phyloP scores from a whole-genome alignment of 2,329 filamentous ascomycete species.

The Fusarium metavorans region DNA sequence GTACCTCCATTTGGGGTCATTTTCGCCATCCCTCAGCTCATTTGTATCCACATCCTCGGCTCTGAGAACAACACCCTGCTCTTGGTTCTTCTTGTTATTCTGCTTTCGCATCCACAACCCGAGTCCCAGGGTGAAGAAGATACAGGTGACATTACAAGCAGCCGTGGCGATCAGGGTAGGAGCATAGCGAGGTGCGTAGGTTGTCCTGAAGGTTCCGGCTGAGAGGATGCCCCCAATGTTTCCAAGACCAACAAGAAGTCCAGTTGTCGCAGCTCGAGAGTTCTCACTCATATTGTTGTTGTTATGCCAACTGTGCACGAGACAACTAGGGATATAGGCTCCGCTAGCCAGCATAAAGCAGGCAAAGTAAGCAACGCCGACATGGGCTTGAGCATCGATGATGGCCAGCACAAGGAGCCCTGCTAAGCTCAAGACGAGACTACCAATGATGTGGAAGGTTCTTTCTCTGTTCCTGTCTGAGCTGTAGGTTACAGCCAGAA shows the following conservation, averaged over 20 bases:
- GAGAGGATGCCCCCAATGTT: slow-evolving; percentile 62
- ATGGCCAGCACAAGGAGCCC: slow-evolving; percentile 59
- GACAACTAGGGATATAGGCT: slow-evolving; percentile 59
- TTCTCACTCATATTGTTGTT: slow-evolving; percentile 65
- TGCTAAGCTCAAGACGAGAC: slow-evolving; percentile 53
- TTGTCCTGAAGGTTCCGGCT: slow-evolving; percentile 58
- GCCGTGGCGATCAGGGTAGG: slow-evolving; percentile 61
- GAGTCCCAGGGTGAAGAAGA: slow-evolving; percentile 33
- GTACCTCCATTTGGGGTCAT: slow-evolving; percentile 27
- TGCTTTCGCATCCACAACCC: slow-evolving; percentile 35
- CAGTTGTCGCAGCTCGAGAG: slow-evolving; percentile 59
- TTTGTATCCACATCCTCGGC: slow-evolving; percentile 36
- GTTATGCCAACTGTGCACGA: slow-evolving; percentile 64
- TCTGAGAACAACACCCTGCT: slow-evolving; percentile 24
- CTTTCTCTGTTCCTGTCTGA: slow-evolving; percentile 60
- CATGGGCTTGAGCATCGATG: slow-evolving; percentile 55
- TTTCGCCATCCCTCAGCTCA: slow-evolving; percentile 25
- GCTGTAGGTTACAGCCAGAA: slow-evolving; percentile 57
- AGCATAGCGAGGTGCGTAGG: slow-evolving; percentile 62
- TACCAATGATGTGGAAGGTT: slow-evolving; percentile 56
- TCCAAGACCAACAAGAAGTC: slow-evolving; percentile 59
- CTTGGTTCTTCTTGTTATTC: slow-evolving; percentile 21
- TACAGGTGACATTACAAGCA: slow-evolving; percentile 37
- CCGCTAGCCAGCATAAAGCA: slow-evolving; percentile 60
- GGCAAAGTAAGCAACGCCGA: slow-evolving; percentile 61